Percentiles rank a stretch among this genome's conserved stretches.
Evolutionary conservation across 2,329 filamentous ascomycete species (phyloP).

Genomic region (Fusarium sp.): DNA sequence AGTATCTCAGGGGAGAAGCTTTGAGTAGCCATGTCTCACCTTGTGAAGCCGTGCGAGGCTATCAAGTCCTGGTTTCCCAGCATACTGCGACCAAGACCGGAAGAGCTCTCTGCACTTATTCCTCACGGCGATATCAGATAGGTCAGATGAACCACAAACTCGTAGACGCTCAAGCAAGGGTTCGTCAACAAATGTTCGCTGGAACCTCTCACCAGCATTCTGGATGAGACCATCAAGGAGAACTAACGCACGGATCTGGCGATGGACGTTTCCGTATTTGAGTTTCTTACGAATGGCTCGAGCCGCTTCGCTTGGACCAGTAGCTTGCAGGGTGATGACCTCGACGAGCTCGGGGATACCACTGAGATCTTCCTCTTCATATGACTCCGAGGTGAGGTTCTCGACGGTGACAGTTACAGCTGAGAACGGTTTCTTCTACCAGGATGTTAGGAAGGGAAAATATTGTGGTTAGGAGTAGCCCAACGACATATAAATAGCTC

Average conservation of each 20-base stretch:
- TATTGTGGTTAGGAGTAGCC: neutral
- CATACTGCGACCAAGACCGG: conserved; percentile 89
- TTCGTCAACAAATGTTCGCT: conserved; percentile 89
- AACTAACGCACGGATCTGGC: conserved; percentile 88
- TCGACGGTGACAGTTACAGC: conserved; percentile 95
- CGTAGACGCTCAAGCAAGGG: conserved; percentile 91
- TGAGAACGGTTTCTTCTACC: conserved; percentile 81
- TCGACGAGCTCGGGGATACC: conserved; percentile 96
- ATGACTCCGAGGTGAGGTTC: conserved; percentile 87
- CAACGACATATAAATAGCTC: conserved; percentile 35
- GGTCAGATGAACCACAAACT: conserved; percentile 85
- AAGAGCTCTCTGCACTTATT: conserved; percentile 91
- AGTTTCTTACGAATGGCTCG: conserved; percentile 96
- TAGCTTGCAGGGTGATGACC: conserved; percentile 88
- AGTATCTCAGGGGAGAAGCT: conserved; percentile 10
- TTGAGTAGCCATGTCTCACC: conserved; percentile 54
- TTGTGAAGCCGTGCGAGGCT: conserved; percentile 83
- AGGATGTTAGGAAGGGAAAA: conserved; percentile 4
- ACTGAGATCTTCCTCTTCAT: conserved; percentile 90
- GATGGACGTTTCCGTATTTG: conserved; percentile 96
- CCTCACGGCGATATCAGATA: conserved; percentile 87
- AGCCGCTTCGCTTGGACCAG: conserved; percentile 89
- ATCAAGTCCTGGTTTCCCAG: conserved; percentile 82
- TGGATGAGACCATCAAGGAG: conserved; percentile 94
- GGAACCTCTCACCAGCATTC: conserved; percentile 90